These are phyloP conservation scores for Botrytis cinerea DNA, from an alignment of 2,329 filamentous ascomycete species.

Conservation along the genomic window DNA sequence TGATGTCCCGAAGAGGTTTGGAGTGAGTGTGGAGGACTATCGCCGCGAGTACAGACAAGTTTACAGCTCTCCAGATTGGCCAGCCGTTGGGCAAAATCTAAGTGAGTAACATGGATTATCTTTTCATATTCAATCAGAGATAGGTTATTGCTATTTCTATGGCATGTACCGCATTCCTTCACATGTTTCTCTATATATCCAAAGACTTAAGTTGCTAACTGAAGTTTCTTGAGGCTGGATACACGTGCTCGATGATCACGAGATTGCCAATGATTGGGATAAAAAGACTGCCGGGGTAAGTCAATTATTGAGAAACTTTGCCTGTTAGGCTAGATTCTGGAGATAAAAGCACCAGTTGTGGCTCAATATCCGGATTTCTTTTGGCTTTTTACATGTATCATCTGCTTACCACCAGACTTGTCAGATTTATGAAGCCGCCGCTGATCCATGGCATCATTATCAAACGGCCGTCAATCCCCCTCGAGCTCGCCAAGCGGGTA, in stretches of 20 bases:
- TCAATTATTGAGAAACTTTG: slow-evolving; percentile 49
- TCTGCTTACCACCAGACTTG: background rate
- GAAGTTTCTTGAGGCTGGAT: slow-evolving; percentile 62
- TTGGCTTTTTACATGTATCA: background rate
- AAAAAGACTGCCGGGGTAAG: slow-evolving; percentile 72
- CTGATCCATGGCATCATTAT: slow-evolving; percentile 75
- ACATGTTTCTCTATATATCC: background rate
- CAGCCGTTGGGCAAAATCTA: slow-evolving; percentile 70
- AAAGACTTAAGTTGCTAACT: slow-evolving; percentile 4
- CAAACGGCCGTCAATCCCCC: slow-evolving; percentile 86
- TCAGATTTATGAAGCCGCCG: slow-evolving; percentile 43
- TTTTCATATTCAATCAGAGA: background rate
- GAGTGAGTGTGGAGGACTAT: slow-evolving; percentile 72
- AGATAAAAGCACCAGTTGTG: background rate
- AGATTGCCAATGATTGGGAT: slow-evolving; percentile 94
- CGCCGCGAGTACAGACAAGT: slow-evolving; percentile 90
- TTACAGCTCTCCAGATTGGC: slow-evolving; percentile 95
- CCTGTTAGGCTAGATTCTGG: slow-evolving; percentile 25
- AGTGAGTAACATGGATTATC: slow-evolving; percentile 48
- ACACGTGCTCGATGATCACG: slow-evolving; percentile 94
- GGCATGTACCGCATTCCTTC: background rate
- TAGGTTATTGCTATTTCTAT: background rate
- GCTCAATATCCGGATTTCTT: background rate
- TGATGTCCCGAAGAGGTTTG: slow-evolving; percentile 82
- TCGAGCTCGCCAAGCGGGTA: slow-evolving; percentile 53